phyloP scores from a whole-genome alignment of 1,284 basidiomycete genomes.

The Austroboletus niveus region DNA sequence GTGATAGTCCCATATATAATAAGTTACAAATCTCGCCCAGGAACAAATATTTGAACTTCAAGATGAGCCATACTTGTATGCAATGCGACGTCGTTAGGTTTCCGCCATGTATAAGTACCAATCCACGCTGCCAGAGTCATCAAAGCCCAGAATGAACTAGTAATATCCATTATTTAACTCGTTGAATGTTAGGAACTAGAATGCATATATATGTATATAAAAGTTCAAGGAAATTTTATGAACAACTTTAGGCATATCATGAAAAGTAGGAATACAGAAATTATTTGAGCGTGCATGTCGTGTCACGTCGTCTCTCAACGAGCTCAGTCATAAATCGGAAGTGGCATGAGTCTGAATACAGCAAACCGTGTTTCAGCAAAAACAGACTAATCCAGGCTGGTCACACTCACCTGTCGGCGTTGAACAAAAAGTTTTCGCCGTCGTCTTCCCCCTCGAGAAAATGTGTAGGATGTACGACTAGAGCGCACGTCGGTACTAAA shows the following conservation, averaged over 20 bases:
- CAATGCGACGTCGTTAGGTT: no score
- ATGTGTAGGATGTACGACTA: conserved; percentile 78
- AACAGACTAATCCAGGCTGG: neutral
- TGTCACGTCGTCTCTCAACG: neutral
- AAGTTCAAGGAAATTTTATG: neutral
- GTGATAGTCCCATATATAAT: no score
- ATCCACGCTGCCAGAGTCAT: neutral
- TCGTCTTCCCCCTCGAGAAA: conserved; percentile 87
- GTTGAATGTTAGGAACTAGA: conserved; percentile 2
- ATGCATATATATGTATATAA: neutral
- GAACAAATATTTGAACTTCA: no score
- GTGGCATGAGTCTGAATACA: conserved; percentile 42
- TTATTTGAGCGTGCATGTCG: neutral
- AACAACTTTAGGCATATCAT: conserved; percentile 4
- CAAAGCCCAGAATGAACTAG: conserved; percentile 14
- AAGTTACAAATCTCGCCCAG: no score
- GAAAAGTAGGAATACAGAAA: neutral
- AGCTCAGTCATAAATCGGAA: conserved; percentile 54
- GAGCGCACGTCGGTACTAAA: neutral
- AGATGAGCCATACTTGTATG: no score
- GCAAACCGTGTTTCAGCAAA: conserved; percentile 3
- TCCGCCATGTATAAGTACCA: no score
- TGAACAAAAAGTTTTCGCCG: conserved; percentile 88
- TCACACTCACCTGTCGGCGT: conserved; percentile 67
- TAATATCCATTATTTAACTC: conserved; percentile 25